Percentiles rank a stretch among this genome's conserved stretches.
Conservation (phyloP, 495 filamentous ascomycete species). For the Neurospora tetraspora region DNA sequence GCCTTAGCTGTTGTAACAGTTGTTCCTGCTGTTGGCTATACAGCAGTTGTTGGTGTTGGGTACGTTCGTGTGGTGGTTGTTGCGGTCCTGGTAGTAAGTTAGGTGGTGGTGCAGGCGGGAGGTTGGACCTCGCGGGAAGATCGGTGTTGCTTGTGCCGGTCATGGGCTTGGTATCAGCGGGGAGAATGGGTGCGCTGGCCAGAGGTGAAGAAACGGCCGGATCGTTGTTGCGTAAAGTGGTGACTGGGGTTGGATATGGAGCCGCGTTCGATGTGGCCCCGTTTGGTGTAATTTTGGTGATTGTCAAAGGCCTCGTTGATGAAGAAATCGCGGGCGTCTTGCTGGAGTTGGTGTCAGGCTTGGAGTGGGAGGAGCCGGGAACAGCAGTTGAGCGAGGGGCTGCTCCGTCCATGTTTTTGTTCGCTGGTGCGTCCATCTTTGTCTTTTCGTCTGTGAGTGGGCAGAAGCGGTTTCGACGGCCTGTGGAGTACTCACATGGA, state of each 20-base stretch:
- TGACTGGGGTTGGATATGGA: not conserved
- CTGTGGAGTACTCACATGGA: not conserved
- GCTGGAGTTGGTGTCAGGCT: not conserved
- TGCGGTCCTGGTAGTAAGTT: not conserved
- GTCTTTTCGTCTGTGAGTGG: not conserved
- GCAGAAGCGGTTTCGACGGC: not conserved
- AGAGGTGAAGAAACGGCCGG: not conserved
- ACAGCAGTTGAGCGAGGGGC: not conserved
- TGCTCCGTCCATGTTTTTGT: not conserved
- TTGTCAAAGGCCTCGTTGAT: not conserved
- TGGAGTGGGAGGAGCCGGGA: not conserved
- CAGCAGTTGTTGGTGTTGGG: not conserved
- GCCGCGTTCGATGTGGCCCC: not conserved
- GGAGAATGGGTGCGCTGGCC: not conserved
- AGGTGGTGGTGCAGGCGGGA: not conserved
- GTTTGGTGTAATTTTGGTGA: not conserved
- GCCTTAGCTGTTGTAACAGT: not conserved
- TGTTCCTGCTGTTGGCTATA: not conserved
- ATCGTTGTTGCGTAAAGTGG: not conserved
- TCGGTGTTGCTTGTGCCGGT: not conserved
- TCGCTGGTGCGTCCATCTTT: not conserved
- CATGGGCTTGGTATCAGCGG: not conserved
- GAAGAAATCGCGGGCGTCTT: not conserved
- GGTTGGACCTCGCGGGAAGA: not conserved
- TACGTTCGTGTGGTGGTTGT: not conserved